Base-by-base conservation (phyloP, 371 early-diverging fungal genomes). In the Fennellomyces sp. region DNA sequence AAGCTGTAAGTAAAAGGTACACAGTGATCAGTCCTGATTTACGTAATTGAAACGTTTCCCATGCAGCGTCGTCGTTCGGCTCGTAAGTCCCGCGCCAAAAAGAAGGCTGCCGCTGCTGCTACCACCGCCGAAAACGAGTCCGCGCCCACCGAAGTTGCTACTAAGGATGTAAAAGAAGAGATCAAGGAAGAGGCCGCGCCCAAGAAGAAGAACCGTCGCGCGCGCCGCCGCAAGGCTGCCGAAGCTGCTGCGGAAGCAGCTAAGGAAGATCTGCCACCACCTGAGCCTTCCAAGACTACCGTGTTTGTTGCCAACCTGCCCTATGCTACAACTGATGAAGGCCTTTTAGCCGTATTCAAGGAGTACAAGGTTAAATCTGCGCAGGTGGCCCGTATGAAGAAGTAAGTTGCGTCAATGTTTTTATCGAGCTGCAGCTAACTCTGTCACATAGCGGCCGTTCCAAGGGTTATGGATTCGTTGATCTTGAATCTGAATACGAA, bases 401-500 rank as follows among this genome's bases (percentile, higher is more conserved):
- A 60, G 69, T 69, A 61, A 58, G 58, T 48, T 54, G 13, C 11
- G 8, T 25, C 33, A 21, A 51, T 21, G 5, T 26, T 31, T 2
- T 25, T 21, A 15, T 39, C 17, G n/a, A n/a, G n/a, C n/a, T n/a
- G n/a, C n/a, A n/a, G n/a, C n/a, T n/a, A n/a, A n/a, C n/a, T n/a
- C n/a, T n/a, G n/a, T n/a, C n/a, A n/a, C n/a, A 19, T 15, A 68
- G 69, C 29, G 90, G 90, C 15, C 85, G 90, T 42, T 87, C 90
- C 76, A 93, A 92, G 80, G 96, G 97, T 33, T 96, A 89, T 76
- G 97, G 96, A 19, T 96, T 97, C 73, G 92, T 95, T 38, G 94
- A 94, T 61, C 80, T 94, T 51, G 86, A 72, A 23, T 75, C 76
- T 60, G 85, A 92, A 63, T 87, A 71, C 11, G 96, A 95, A 61